Evolutionary conservation across 768 basidiomycete species (phyloP).

Genomic region (Clathrus columnatus): DNA sequence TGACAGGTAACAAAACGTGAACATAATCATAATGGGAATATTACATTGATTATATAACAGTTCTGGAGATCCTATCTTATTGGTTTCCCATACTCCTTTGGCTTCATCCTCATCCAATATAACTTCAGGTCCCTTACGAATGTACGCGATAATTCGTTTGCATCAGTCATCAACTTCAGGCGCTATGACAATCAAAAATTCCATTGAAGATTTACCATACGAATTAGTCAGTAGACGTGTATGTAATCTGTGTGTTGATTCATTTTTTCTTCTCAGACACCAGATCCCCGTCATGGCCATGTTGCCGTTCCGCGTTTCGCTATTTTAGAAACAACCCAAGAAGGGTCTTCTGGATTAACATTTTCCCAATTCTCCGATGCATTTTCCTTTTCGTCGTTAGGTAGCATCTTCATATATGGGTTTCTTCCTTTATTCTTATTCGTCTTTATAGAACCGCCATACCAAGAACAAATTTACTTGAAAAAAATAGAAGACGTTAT

Average conservation of each 20-base stretch:
- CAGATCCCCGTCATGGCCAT: neutral
- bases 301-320: neutral
- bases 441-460: slow-evolving; percentile 47
- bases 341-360: neutral
- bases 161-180: slow-evolving; percentile 34
- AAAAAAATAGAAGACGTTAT: slow-evolving; percentile 60
- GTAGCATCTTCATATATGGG: slow-evolving; percentile 25
- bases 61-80: slow-evolving; percentile 44
- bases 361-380: slow-evolving; percentile 35
- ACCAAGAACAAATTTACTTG: slow-evolving; percentile 62
- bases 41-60: slow-evolving; percentile 22
- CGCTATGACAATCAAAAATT: slow-evolving; percentile 36
- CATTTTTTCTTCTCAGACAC: slow-evolving; percentile 32
- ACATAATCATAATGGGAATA: neutral
- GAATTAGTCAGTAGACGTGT: slow-evolving; percentile 49
- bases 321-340: neutral
- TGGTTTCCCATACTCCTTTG: slow-evolving; percentile 45
- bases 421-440: neutral
- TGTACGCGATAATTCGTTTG: slow-evolving; percentile 50
- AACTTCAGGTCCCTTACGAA: slow-evolving; percentile 36
- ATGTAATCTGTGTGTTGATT: slow-evolving; percentile 42
- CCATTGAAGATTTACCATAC: slow-evolving; percentile 55
- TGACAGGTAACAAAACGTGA: slow-evolving; percentile 36
- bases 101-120: slow-evolving; percentile 24
- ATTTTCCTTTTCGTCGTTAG: slow-evolving; percentile 60